Evolutionary conservation across 2,329 filamentous ascomycete genomes (phyloP).

Genomic region (Teratosphaeria viscida): DNA sequence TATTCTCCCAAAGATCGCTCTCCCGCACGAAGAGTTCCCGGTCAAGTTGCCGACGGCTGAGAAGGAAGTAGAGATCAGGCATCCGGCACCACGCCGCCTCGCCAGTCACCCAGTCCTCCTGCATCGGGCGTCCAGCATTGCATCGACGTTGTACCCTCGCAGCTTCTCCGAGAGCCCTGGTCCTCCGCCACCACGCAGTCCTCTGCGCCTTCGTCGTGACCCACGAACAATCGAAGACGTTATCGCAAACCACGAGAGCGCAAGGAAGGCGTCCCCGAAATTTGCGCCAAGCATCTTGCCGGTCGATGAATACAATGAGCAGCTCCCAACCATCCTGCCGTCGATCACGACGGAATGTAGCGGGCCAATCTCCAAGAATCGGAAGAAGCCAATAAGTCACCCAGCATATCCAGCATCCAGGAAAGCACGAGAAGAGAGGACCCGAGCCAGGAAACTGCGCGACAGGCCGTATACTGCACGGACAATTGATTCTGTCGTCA

Average conservation of each 20-base stretch:
- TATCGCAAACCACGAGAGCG: constrained; percentile 9
- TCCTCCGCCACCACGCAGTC: constrained; percentile 25
- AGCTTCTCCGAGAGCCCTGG: constrained; percentile 23
- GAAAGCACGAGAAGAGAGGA: constrained; percentile 23
- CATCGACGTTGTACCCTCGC: constrained; percentile 16
- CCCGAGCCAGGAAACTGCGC: constrained; percentile 23
- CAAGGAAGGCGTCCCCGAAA: constrained; percentile 15
- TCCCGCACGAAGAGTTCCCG: constrained; percentile 21
- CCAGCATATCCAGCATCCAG: constrained; percentile 11
- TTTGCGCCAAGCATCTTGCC: constrained; percentile 21
- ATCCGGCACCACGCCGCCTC: constrained; percentile 20
- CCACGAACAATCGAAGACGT: constrained; percentile 18
- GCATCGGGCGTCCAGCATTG: constrained; percentile 23
- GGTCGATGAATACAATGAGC: constrained; percentile 16
- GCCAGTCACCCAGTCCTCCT: constrained; percentile 21
- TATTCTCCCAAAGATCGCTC: constrained; percentile 11
- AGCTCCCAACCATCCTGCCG: constrained; percentile 14
- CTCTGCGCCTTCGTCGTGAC: constrained; percentile 19
- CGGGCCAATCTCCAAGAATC: constrained; percentile 19
- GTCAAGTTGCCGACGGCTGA: constrained; percentile 17
- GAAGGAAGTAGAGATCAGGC: constrained; percentile 20
- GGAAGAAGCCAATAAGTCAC: constrained; percentile 10
- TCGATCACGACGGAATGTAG: constrained; percentile 24
- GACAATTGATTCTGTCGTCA: constrained; percentile 19
- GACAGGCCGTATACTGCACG: constrained; percentile 16